These are phyloP conservation scores for Termitomyces sp. DNA, from an alignment of 768 basidiomycete species.

Conservation along the genomic window DNA sequence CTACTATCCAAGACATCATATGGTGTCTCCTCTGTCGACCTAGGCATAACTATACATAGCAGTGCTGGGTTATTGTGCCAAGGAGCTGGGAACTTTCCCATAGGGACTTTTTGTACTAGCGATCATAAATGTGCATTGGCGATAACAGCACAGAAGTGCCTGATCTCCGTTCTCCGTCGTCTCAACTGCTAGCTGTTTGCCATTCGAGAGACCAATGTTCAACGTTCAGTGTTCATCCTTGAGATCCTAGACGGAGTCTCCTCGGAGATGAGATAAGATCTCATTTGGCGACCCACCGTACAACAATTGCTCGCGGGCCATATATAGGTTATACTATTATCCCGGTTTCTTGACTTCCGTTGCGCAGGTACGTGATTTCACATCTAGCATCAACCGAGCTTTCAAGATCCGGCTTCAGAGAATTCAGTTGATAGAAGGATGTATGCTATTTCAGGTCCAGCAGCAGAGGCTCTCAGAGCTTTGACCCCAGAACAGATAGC, in stretches of 20 bases:
- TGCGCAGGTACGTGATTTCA: background rate
- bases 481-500: constrained; percentile 43
- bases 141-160: background rate
- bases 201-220: too few relatives aligned
- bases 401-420: background rate
- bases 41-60: background rate
- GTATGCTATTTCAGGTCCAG: constrained; percentile 31
- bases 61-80: background rate
- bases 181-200: too few relatives aligned
- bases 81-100: background rate
- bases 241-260: too few relatives aligned
- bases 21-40: background rate
- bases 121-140: background rate
- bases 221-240: too few relatives aligned
- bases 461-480: constrained; percentile 46
- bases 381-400: background rate
- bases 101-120: background rate
- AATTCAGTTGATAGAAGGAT: background rate
- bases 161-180: background rate
- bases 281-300: background rate
- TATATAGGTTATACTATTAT: background rate
- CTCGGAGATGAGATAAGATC: background rate
- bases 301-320: background rate
- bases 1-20: background rate
- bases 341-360: background rate